Percentiles rank a stretch among this genome's conserved stretches.
Evolutionary conservation across 139 green algal genomes (phyloP).

Genomic region (Chlorella sp.): DNA sequence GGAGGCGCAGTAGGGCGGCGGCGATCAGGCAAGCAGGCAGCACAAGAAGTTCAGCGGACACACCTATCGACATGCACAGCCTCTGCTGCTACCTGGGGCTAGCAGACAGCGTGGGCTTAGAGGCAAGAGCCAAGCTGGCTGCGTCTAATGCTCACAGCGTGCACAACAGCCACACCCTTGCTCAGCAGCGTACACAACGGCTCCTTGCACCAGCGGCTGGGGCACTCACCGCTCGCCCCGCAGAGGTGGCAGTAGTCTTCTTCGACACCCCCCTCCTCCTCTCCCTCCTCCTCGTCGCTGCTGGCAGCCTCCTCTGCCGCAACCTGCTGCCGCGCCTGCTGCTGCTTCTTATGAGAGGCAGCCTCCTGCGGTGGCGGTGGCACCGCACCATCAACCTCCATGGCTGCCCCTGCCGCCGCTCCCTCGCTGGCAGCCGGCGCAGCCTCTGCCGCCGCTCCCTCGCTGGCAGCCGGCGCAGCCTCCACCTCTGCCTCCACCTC

Average conservation of each 20-base stretch:
- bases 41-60: too few relatives aligned
- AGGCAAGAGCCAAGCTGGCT: not conserved
- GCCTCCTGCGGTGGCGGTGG: not conserved
- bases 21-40: slow-evolving; percentile 2
- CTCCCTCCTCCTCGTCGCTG: slow-evolving; percentile 10
- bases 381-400: not conserved
- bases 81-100: too few relatives aligned
- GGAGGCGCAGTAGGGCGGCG: too few relatives aligned
- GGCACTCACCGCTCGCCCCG: slow-evolving; percentile 31
- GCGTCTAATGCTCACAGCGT: not conserved
- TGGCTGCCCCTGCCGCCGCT: not conserved
- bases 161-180: too few relatives aligned
- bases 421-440: not conserved
- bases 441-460: slow-evolving; percentile 5
- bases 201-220: too few relatives aligned
- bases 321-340: not conserved
- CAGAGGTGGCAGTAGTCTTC: slow-evolving; percentile 55
- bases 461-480: too few relatives aligned
- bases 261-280: slow-evolving; percentile 22
- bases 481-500: too few relatives aligned
- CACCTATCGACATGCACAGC: too few relatives aligned
- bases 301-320: not conserved
- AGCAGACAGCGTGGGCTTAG: not conserved
- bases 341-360: not conserved
- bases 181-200: too few relatives aligned